Percentiles rank a stretch among this genome's conserved stretches.
These are phyloP conservation scores for Rhodotorula babjevae DNA, from an alignment of 768 basidiomycete species.

Conservation along the genomic window DNA sequence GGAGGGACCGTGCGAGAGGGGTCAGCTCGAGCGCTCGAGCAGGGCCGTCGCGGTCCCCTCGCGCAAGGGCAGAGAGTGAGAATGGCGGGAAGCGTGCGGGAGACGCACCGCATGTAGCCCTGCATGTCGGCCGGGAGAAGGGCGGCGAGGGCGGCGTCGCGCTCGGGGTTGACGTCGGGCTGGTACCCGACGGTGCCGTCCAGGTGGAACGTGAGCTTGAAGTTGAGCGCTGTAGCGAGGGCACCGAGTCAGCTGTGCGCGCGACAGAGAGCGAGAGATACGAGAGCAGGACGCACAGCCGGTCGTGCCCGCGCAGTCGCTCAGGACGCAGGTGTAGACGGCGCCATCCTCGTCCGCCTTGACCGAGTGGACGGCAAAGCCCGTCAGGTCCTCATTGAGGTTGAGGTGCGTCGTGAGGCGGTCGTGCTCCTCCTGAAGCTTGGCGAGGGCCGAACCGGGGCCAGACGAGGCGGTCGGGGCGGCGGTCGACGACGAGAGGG, in stretches of 20 bases:
- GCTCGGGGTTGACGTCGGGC: slow-evolving; percentile 26
- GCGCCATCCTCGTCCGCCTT: slow-evolving; percentile 16
- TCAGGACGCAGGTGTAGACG: slow-evolving; percentile 28
- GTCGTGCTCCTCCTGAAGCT: slow-evolving; percentile 27
- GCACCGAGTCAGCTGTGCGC: neutral
- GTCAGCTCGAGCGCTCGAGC: neutral
- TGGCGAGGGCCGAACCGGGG: neutral
- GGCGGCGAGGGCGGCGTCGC: slow-evolving; percentile 15
- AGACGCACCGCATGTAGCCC: slow-evolving; percentile 21
- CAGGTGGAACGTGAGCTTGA: slow-evolving; percentile 31
- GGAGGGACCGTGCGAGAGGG: no score
- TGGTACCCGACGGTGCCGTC: slow-evolving; percentile 24
- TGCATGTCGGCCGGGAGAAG: slow-evolving; percentile 9
- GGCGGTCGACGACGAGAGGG: neutral
- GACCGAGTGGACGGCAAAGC: slow-evolving; percentile 22
- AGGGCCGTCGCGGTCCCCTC: no score
- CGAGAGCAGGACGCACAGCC: slow-evolving; percentile 15
- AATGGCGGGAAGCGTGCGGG: neutral
- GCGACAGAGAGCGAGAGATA: neutral
- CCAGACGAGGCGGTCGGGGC: neutral
- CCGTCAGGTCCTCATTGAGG: slow-evolving; percentile 38
- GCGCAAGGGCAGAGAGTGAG: neutral
- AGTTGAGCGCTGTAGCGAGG: slow-evolving; percentile 23
- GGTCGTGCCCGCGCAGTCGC: slow-evolving; percentile 22
- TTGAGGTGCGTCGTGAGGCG: slow-evolving; percentile 4